phyloP scores from a whole-genome alignment of 169 alveolate genomes.

The Plasmodium vivax region DNA sequence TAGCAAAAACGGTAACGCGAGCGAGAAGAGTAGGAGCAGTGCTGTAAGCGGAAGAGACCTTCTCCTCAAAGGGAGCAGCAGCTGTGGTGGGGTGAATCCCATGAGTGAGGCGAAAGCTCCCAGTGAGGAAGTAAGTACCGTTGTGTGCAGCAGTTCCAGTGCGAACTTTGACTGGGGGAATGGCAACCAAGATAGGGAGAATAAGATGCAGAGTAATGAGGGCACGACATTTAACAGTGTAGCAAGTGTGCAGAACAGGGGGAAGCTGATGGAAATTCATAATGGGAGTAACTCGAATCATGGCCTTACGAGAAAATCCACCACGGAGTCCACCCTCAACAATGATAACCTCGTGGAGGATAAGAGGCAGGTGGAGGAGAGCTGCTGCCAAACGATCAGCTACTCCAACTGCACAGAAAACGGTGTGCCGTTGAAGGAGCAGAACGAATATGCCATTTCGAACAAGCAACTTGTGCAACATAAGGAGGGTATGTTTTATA shows the following conservation, averaged over 20 bases:
- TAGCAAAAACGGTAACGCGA: neutral
- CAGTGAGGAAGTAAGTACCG: neutral
- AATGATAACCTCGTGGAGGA: neutral
- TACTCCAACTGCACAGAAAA: neutral
- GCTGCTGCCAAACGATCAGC: neutral
- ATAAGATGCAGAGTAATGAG: constrained; percentile 2
- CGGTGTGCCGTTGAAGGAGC: neutral
- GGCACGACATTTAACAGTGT: neutral
- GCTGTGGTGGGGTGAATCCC: neutral
- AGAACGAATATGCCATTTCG: neutral
- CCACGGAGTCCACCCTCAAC: neutral
- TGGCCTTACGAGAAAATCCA: neutral
- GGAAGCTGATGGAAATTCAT: neutral
- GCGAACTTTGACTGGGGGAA: neutral
- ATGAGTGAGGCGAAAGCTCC: neutral
- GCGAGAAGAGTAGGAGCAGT: neutral
- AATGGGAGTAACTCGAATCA: neutral
- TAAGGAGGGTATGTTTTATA: neutral
- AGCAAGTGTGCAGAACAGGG: neutral
- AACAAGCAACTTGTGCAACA: neutral
- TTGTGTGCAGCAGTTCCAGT: neutral
- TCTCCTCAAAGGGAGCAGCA: neutral
- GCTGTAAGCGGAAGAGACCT: neutral
- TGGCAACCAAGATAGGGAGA: neutral
- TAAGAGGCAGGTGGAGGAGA: neutral